These are phyloP conservation scores for Houttuynia cordata DNA, from an alignment of 164 flowering plant genomes.

Conservation along the genomic window DNA sequence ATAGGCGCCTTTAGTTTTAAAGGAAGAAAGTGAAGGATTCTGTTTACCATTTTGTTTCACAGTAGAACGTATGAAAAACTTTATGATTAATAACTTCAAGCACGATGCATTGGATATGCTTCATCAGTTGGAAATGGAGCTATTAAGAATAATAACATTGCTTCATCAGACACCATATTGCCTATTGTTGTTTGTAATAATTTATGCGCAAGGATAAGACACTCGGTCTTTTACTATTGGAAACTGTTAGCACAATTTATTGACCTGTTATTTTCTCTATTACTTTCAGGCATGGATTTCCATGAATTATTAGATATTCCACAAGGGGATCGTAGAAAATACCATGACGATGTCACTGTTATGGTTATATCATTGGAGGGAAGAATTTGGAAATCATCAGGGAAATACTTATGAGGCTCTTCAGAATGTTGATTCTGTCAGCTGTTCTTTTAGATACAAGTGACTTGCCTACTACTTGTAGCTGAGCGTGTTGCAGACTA, in stretches of 20 bases:
- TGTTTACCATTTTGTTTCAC: no score
- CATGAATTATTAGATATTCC: slow-evolving; percentile 91
- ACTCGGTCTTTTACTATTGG: no score
- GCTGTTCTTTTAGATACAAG: neutral
- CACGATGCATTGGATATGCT: no score
- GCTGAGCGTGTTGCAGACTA: neutral
- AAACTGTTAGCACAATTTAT: neutral
- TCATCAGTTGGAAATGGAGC: no score
- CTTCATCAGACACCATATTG: no score
- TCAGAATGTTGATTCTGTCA: neutral
- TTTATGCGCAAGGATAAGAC: no score
- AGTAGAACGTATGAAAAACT: no score
- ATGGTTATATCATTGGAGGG: slow-evolving; percentile 97
- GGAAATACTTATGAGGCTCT: slow-evolving; percentile 53
- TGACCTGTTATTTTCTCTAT: neutral
- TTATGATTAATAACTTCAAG: no score
- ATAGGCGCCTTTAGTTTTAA: no score
- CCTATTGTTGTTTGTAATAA: no score
- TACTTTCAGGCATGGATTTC: slow-evolving; percentile 72
- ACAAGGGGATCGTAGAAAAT: slow-evolving; percentile 96
- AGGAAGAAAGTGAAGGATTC: no score
- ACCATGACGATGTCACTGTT: slow-evolving; percentile 97
- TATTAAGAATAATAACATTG: no score
- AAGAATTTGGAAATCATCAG: slow-evolving; percentile 96
- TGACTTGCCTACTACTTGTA: neutral